Evolutionary conservation across 306 rosid species (phyloP), one percentile per base, ranked within the genome.

Genomic region (Acacia melanoxylon): DNA sequence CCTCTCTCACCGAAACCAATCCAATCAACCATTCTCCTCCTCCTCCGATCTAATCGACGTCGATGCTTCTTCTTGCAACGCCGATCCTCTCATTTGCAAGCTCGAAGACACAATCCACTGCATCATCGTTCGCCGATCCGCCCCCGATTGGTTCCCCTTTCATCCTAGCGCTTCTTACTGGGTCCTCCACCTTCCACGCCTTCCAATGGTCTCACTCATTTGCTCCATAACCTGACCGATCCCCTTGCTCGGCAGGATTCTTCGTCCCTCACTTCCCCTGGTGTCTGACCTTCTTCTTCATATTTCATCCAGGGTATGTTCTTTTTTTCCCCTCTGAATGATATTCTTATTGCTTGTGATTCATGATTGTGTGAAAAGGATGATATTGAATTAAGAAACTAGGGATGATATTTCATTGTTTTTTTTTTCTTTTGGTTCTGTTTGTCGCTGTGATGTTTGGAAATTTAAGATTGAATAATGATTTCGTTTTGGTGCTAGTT

Each of bases 91-190:
- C 33, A 74, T 91, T 29, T 81, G 82, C 29, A 88, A 86, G 89
- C 91, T 91, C 7, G 93, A 91, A 83, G 91, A 89, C 81, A 93
- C 91, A 8, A 89, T 91, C 76, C 91, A 91, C 78, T 81, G 90
- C 41, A 91, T 91, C 69, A 68, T 86, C 19, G 95, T 86, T n/a
- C n/a, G n/a, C n/a, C n/a, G n/a, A n/a, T n/a, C n/a, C n/a, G n/a
- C n/a, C n/a, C n/a, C n/a, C n/a, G n/a, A n/a, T n/a, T n/a, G n/a
- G n/a, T n/a, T n/a, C n/a, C n/a, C n/a, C n/a, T n/a, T n/a, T n/a
- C n/a, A 76, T 10, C 94, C 91, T 0, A 91, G 94, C 2, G 51
- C 91, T 24, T 91, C 94, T 1, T 91, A 91, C 63, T 89, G 90
- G 90, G 94, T 91, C 74, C 94, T 0, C 90, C 91, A 2, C 90